Percentiles rank a stretch among this genome's conserved stretches.
phyloP scores from a whole-genome alignment of 2,329 filamentous ascomycete genomes.

The Penicillium palitans region DNA sequence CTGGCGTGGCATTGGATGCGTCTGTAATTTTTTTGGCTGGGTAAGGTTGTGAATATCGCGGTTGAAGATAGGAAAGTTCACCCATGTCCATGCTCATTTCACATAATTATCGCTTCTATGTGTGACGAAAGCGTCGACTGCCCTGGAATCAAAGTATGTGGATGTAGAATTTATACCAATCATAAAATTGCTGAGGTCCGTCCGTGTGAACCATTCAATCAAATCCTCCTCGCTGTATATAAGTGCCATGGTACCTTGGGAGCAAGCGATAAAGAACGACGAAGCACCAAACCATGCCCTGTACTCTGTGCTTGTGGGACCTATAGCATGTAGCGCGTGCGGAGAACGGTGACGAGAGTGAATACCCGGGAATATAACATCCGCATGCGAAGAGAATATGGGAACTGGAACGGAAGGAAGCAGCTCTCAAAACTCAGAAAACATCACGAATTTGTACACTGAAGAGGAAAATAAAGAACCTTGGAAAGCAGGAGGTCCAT shows the following conservation, averaged over 20 bases:
- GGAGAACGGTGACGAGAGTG: background rate
- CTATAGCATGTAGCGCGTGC: background rate
- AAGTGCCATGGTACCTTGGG: background rate
- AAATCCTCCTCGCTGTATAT: background rate
- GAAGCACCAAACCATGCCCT: background rate
- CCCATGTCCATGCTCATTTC: background rate
- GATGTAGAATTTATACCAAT: too few relatives aligned
- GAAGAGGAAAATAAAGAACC: background rate
- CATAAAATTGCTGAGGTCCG: background rate
- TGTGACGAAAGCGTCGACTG: background rate
- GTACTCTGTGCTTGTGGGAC: background rate
- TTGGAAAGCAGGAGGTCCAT: background rate
- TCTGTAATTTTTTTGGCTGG: too few relatives aligned
- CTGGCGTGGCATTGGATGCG: constrained; percentile 44
- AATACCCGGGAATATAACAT: background rate
- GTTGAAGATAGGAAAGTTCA: background rate
- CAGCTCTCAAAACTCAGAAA: background rate
- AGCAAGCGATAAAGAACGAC: background rate
- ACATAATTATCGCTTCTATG: too few relatives aligned
- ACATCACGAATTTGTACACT: background rate
- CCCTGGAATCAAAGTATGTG: background rate
- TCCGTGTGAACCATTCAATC: background rate
- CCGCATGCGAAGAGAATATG: background rate
- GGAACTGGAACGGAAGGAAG: background rate
- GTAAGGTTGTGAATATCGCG: background rate